phyloP scores from a whole-genome alignment of 139 green algal genomes.

The Desmodesmus armatus region DNA sequence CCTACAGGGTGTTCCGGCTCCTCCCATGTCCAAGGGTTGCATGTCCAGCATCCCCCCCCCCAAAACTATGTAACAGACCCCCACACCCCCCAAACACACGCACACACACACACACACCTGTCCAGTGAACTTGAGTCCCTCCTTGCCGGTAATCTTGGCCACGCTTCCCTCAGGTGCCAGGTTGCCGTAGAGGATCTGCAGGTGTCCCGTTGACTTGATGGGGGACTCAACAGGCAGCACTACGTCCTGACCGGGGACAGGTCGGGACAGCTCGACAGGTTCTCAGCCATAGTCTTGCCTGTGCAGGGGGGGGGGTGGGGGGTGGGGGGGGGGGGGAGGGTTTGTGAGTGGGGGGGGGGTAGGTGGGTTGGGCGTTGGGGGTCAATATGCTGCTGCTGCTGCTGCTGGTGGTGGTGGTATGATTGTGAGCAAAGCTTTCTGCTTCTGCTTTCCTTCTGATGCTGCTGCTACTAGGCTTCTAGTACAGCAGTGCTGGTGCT shows the following conservation, averaged over 20 bases:
- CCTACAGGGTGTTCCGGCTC: too few species aligned
- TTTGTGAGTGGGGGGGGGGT: neutral
- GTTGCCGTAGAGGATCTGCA: conserved; percentile 98
- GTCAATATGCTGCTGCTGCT: too few species aligned
- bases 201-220: conserved; percentile 85
- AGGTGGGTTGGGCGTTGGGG: too few species aligned
- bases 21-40: too few species aligned
- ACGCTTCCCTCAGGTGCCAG: conserved; percentile 93
- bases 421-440: too few species aligned
- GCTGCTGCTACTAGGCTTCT: neutral
- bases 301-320: neutral
- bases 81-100: too few species aligned
- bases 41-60: too few species aligned
- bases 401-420: too few species aligned
- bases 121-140: conserved; percentile 81
- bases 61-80: too few species aligned
- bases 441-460: too few species aligned
- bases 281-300: conserved; percentile 96
- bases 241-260: conserved; percentile 91
- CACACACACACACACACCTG: conserved; percentile 35
- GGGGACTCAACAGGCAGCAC: conserved; percentile 89
- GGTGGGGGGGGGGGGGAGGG: neutral
- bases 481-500: neutral
- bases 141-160: conserved; percentile 97
- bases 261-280: conserved; percentile 85